A percentile compares a stretch with the other conserved stretches of the same genome.
Evolutionary conservation across 139 green algal genomes (phyloP).

Genomic region (Ettlia oleoabundans): DNA sequence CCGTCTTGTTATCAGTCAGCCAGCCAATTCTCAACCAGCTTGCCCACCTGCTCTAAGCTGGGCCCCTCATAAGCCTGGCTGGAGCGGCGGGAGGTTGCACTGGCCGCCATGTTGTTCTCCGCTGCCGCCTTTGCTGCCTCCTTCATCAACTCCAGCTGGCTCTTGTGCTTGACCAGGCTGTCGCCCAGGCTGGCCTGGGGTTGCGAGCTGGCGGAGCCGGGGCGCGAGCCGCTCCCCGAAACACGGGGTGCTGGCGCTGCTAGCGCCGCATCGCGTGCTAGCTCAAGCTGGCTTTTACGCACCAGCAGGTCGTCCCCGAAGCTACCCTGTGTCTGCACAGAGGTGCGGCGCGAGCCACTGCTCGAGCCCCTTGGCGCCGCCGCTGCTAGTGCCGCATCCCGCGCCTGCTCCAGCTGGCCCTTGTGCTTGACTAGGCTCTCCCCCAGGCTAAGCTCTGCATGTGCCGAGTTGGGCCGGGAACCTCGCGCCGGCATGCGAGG

Average conservation of each 20-base stretch:
- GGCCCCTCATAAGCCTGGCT: background rate
- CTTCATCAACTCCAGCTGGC: background rate
- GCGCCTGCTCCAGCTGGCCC: constrained; percentile 10
- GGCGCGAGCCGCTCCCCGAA: too few species aligned
- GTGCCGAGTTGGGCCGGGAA: background rate
- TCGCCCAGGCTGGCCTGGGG: background rate
- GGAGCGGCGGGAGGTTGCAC: background rate
- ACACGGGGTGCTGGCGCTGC: too few species aligned
- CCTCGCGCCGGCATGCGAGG: too few species aligned
- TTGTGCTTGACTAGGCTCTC: background rate
- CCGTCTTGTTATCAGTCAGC: background rate
- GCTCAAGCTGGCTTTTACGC: too few species aligned
- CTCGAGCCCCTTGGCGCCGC: too few species aligned
- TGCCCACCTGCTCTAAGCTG: background rate
- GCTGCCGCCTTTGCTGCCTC: constrained; percentile 1
- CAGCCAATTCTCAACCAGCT: too few species aligned
- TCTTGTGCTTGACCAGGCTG: background rate
- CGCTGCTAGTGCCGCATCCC: background rate
- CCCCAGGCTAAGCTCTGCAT: background rate
- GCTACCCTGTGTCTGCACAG: too few species aligned
- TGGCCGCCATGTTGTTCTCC: background rate
- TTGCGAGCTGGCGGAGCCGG: background rate
- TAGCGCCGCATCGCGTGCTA: too few species aligned
- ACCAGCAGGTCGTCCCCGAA: too few species aligned
- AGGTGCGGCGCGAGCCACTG: too few species aligned